phyloP scores from a whole-genome alignment of 495 filamentous ascomycete species.

The Talaromyces trachyspermus region DNA sequence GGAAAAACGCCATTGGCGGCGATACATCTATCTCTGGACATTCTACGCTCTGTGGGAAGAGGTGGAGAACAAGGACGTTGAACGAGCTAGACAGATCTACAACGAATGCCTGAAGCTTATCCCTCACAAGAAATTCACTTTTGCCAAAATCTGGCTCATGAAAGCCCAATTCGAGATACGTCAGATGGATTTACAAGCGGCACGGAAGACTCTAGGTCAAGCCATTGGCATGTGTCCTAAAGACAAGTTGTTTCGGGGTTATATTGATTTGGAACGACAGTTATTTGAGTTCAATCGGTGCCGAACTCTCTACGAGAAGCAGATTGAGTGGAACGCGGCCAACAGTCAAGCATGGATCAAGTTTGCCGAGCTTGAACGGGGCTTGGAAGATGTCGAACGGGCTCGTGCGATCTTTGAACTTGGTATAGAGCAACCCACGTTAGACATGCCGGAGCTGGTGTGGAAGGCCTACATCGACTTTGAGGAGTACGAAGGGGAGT shows the following conservation, averaged over 20 bases:
- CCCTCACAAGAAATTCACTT: conserved; percentile 95
- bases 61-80: conserved; percentile 67
- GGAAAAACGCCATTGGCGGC: conserved; percentile 94
- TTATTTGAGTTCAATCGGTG: conserved; percentile 88
- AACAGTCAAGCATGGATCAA: conserved; percentile 93
- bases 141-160: conserved; percentile 91
- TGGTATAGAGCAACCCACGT: conserved; percentile 67
- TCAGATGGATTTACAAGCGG: conserved; percentile 68
- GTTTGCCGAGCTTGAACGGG: conserved; percentile 86
- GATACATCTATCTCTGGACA: conserved; percentile 96
- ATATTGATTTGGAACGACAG: conserved; percentile 84
- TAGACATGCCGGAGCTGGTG: conserved; percentile 97
- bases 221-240: conserved; percentile 95
- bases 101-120: conserved; percentile 78
- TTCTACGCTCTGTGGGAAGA: conserved; percentile 97
- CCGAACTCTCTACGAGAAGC: conserved; percentile 86
- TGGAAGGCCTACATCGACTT: conserved; percentile 99
- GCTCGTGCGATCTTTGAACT: conserved; percentile 90
- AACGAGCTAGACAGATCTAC: conserved; percentile 85
- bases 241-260: conserved; percentile 88
- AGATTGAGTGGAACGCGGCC: conserved; percentile 79
- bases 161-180: conserved; percentile 91
- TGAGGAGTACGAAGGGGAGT: conserved; percentile 88
- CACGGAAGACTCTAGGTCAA: conserved; percentile 79
- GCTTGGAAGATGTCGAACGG: conserved; percentile 79